A percentile compares a stretch with the other conserved stretches of the same genome.
These are phyloP conservation scores for Melastoma malabathricum DNA, from an alignment of 345 rosid genomes.

Conservation along the genomic window DNA sequence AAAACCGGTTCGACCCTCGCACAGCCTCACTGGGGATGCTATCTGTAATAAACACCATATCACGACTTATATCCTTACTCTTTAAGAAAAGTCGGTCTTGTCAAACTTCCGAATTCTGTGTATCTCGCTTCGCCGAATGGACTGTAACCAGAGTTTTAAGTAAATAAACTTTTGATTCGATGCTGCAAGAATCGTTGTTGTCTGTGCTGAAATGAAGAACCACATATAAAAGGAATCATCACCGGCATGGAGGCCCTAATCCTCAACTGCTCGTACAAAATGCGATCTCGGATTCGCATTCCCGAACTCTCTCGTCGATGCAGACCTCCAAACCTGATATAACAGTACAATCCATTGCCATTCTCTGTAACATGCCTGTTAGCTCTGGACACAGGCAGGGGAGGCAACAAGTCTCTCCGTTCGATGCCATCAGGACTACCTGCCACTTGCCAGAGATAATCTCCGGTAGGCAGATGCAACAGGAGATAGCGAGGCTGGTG, in stretches of 20 bases:
- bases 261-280: constrained; percentile 15
- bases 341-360: constrained; percentile 14
- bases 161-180: no score
- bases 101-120: no score
- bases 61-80: no score
- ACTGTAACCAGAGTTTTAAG: no score
- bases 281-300: constrained; percentile 21
- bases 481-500: constrained; percentile 10
- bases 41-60: neutral
- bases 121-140: no score
- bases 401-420: constrained; percentile 19
- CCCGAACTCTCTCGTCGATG: constrained; percentile 40
- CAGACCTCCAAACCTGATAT: constrained; percentile 29
- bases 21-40: neutral
- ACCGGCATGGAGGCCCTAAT: constrained; percentile 4
- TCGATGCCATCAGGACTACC: constrained; percentile 5
- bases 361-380: constrained; percentile 8
- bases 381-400: constrained; percentile 19
- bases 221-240: no score
- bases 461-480: constrained; percentile 9
- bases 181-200: no score
- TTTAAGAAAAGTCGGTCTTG: no score
- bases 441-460: constrained; percentile 12
- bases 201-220: no score
- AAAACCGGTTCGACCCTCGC: no score